These are phyloP conservation scores for Fusarium papillatum DNA, from an alignment of 2,329 filamentous ascomycete species.

Conservation along the genomic window DNA sequence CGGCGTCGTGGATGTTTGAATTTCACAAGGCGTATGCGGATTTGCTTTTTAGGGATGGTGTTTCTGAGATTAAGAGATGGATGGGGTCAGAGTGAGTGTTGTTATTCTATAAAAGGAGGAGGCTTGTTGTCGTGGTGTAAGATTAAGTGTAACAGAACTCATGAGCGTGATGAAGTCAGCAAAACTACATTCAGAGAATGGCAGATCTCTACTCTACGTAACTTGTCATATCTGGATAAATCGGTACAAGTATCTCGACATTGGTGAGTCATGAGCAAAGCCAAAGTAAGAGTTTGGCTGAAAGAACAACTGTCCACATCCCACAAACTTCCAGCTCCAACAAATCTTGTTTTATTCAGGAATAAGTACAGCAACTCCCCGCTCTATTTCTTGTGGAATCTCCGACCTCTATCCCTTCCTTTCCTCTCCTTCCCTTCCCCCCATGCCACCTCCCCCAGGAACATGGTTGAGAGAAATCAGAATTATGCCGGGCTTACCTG, in stretches of 20 bases:
- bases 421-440: not conserved
- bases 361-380: not conserved
- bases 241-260: no score
- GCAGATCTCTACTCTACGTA: not conserved
- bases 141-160: not conserved
- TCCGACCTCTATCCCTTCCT: not conserved
- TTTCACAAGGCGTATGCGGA: constrained; percentile 45
- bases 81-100: not conserved
- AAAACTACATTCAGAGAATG: not conserved
- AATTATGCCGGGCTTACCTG: not conserved
- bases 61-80: constrained; percentile 37
- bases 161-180: not conserved
- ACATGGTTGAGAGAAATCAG: not conserved
- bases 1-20: constrained; percentile 20
- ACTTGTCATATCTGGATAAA: not conserved
- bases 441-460: not conserved
- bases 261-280: not conserved
- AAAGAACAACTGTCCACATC: not conserved
- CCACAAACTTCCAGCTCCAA: not conserved
- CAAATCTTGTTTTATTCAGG: not conserved
- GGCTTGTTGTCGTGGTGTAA: not conserved
- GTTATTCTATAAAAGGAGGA: not conserved
- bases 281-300: not conserved
- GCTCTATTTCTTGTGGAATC: not conserved
- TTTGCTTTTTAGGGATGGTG: constrained; percentile 43